Evolutionary conservation across 2,329 filamentous ascomycete genomes (phyloP).

Genomic region (Trichoderma brevicompactum): DNA sequence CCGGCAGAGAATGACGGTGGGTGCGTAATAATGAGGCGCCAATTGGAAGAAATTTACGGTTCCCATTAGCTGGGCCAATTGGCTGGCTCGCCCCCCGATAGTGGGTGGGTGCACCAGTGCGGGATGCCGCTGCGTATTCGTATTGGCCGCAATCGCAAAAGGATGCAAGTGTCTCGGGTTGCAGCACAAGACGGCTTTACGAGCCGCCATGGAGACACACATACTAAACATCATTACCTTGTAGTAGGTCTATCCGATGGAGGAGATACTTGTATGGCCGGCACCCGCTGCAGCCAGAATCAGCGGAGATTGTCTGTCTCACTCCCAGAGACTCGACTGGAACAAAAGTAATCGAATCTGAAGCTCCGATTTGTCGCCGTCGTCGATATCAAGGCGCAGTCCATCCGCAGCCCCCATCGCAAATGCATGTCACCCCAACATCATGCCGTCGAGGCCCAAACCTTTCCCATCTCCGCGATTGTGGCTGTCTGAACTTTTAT

Average conservation of each 20-base stretch:
- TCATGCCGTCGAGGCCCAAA: constrained; percentile 15
- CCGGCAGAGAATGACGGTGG: constrained; percentile 23
- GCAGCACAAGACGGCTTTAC: too few relatives aligned
- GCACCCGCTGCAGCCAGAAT: too few relatives aligned
- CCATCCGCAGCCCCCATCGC: too few relatives aligned
- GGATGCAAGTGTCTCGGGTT: too few relatives aligned
- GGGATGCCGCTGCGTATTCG: constrained; percentile 25
- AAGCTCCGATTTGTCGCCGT: too few relatives aligned
- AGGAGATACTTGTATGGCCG: too few relatives aligned
- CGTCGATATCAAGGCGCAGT: not conserved
- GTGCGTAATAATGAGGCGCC: constrained; percentile 40
- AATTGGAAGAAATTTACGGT: constrained; percentile 39
- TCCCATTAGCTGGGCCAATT: not conserved
- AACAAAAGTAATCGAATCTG: too few relatives aligned
- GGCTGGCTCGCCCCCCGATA: not conserved
- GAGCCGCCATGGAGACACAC: too few relatives aligned
- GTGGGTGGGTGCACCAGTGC: not conserved
- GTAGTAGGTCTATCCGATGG: too few relatives aligned
- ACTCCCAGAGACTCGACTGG: too few relatives aligned
- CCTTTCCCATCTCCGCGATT: not conserved
- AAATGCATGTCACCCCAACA: not conserved
- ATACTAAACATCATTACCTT: too few relatives aligned
- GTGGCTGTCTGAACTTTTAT: not conserved
- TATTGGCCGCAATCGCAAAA: not conserved
- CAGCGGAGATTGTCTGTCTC: too few relatives aligned